Conservation (phyloP, 495 filamentous ascomycete species). For the Podospora pseudocomata region DNA sequence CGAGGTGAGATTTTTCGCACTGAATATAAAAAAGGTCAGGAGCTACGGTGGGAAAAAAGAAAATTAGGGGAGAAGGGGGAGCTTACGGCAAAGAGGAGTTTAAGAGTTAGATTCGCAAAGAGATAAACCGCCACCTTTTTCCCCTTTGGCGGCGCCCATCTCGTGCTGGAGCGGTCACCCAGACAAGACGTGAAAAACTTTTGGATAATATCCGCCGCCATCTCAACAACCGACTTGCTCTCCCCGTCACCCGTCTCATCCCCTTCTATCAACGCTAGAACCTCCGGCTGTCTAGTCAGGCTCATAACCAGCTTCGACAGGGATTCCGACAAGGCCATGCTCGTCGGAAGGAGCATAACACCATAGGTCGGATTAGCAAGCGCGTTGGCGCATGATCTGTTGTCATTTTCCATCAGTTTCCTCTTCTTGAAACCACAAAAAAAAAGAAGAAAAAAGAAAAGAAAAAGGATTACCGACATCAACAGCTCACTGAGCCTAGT, state of each 20-base stretch:
- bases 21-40: slow-evolving; percentile 19
- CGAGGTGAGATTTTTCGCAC: slow-evolving; percentile 61
- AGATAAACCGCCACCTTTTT: slow-evolving; percentile 84
- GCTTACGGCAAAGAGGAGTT: slow-evolving; percentile 76
- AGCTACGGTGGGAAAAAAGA: too few relatives aligned
- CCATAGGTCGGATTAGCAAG: slow-evolving; percentile 75
- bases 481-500: slow-evolving; percentile 65
- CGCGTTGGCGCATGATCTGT: slow-evolving; percentile 71
- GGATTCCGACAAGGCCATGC: slow-evolving; percentile 69
- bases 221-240: slow-evolving; percentile 73
- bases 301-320: slow-evolving; percentile 77
- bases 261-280: slow-evolving; percentile 56
- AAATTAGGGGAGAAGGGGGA: background rate
- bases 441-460: background rate
- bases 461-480: slow-evolving; percentile 50
- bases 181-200: slow-evolving; percentile 89
- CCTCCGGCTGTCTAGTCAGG: slow-evolving; percentile 69
- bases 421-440: background rate
- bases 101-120: slow-evolving; percentile 86
- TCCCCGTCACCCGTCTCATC: slow-evolving; percentile 50
- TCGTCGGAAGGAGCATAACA: slow-evolving; percentile 69
- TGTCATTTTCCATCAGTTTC: background rate
- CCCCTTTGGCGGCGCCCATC: slow-evolving; percentile 62
- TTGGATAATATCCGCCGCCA: slow-evolving; percentile 80
- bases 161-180: slow-evolving; percentile 67